phyloP scores from a whole-genome alignment of 208 protist species.

The Porcisia hertigi region DNA sequence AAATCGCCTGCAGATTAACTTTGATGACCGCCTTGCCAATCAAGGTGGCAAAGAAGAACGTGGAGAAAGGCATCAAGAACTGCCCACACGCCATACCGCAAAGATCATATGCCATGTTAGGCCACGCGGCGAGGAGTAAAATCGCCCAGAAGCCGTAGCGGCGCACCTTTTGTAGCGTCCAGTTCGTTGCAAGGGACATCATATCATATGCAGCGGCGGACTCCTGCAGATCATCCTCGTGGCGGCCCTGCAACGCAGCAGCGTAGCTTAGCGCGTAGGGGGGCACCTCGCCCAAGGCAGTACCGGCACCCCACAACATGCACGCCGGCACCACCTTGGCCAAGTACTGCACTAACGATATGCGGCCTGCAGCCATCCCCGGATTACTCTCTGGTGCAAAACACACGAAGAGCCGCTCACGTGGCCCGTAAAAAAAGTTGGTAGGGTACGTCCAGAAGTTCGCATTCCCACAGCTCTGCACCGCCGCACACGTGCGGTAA shows the following conservation, averaged over 20 bases:
- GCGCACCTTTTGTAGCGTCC: conserved; percentile 78
- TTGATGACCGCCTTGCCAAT: conserved; percentile 96
- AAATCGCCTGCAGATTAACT: conserved; percentile 86
- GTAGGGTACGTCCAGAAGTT: conserved; percentile 90
- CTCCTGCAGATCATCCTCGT: conserved; percentile 40
- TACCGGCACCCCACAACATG: conserved; percentile 94
- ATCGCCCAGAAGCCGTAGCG: conserved; percentile 94
- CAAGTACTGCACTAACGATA: conserved; percentile 43
- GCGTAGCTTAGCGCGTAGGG: conserved; percentile 95
- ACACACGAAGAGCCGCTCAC: conserved; percentile 71
- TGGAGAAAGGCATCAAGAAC: conserved; percentile 96
- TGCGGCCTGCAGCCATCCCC: conserved; percentile 11
- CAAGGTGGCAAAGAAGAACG: conserved; percentile 96
- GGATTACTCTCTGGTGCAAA: conserved; percentile 28
- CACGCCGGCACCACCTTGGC: conserved; percentile 82
- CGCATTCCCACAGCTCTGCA: conserved; percentile 77
- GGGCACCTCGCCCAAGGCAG: conserved; percentile 97
- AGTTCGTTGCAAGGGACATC: conserved; percentile 77
- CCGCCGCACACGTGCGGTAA: conserved; percentile 87
- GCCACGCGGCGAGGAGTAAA: conserved; percentile 93
- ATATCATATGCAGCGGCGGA: conserved; percentile 54
- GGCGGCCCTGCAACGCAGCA: conserved; percentile 69
- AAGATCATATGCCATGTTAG: conserved; percentile 97
- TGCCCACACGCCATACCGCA: conserved; percentile 96
- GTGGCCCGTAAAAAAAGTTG: conserved; percentile 84